phyloP scores from a whole-genome alignment of 2,329 filamentous ascomycete genomes.

The Blastomyces silverae region DNA sequence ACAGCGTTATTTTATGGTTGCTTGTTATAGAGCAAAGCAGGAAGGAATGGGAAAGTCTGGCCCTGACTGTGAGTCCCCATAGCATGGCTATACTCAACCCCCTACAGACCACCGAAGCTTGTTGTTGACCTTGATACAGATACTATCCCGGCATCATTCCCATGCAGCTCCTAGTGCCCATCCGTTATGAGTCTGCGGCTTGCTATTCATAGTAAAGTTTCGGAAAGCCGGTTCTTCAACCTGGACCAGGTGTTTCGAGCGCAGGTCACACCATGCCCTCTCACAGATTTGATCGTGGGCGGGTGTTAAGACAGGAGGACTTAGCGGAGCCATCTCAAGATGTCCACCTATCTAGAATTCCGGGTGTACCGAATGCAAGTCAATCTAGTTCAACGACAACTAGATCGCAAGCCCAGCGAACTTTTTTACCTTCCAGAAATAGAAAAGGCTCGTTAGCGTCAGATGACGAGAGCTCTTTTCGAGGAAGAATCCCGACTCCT shows the following conservation, averaged over 20 bases:
- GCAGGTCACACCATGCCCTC: constrained; percentile 34
- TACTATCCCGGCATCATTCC: not conserved
- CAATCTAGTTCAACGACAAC: constrained; percentile 23
- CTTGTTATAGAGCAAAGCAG: not conserved
- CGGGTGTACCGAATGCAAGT: constrained; percentile 21
- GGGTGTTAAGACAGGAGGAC: constrained; percentile 29
- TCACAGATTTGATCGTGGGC: constrained; percentile 30
- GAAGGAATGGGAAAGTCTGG: not conserved
- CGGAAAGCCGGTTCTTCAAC: constrained; percentile 27
- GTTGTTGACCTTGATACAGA: constrained; percentile 5
- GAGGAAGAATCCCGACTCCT: constrained; percentile 9
- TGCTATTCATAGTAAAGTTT: constrained; percentile 23
- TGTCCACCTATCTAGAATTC: constrained; percentile 25
- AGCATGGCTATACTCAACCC: not conserved
- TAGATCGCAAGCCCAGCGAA: constrained; percentile 28
- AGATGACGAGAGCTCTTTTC: constrained; percentile 24
- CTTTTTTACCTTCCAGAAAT: constrained; percentile 23
- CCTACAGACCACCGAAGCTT: not conserved
- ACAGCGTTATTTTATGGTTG: not conserved
- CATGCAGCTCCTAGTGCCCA: constrained; percentile 10
- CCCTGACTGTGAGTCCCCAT: constrained; percentile 2
- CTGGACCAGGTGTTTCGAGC: constrained; percentile 26
- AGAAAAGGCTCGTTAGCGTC: constrained; percentile 29
- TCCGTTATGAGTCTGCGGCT: constrained; percentile 31
- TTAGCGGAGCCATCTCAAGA: constrained; percentile 25